Percentiles rank a stretch among this genome's conserved stretches.
phyloP scores from a whole-genome alignment of 2,329 filamentous ascomycete species.

The Aureobasidium vineae region DNA sequence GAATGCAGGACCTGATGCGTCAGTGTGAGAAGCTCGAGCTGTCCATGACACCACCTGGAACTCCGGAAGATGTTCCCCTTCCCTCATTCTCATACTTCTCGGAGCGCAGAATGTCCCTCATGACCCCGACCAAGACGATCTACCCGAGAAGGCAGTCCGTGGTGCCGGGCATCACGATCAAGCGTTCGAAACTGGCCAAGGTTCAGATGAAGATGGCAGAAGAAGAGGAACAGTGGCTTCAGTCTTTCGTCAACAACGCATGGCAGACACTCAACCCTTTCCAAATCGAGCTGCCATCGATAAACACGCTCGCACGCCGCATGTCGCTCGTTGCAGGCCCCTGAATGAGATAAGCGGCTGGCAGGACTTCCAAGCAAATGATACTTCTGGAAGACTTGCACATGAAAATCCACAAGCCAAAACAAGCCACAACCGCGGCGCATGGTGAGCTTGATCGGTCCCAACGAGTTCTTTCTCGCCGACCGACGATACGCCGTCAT shows the following conservation, averaged over 20 bases:
- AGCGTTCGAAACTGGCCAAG: constrained; percentile 47
- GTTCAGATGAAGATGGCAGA: constrained; percentile 46
- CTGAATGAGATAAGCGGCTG: constrained; percentile 14
- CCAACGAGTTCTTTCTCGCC: neutral
- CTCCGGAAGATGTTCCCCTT: constrained; percentile 29
- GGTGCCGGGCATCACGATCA: constrained; percentile 37
- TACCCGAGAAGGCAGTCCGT: constrained; percentile 22
- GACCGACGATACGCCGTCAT: constrained; percentile 2
- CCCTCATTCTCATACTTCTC: constrained; percentile 28
- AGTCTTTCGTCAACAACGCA: constrained; percentile 45
- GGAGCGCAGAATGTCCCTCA: constrained; percentile 26
- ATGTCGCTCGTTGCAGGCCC: constrained; percentile 23
- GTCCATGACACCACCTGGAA: constrained; percentile 29
- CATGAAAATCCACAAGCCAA: constrained; percentile 9
- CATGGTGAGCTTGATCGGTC: constrained; percentile 4
- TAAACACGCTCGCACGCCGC: constrained; percentile 17
- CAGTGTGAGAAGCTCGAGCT: constrained; percentile 45
- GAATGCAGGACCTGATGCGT: constrained; percentile 48
- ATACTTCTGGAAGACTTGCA: constrained; percentile 15
- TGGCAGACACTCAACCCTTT: constrained; percentile 40
- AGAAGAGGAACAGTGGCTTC: constrained; percentile 47
- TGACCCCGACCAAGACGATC: constrained; percentile 24
- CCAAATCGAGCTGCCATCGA: constrained; percentile 15
- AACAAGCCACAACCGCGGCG: constrained; percentile 3
- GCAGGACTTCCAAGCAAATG: neutral